phyloP scores from a whole-genome alignment of 2,329 filamentous ascomycete species.

The Neonectria sp. region DNA sequence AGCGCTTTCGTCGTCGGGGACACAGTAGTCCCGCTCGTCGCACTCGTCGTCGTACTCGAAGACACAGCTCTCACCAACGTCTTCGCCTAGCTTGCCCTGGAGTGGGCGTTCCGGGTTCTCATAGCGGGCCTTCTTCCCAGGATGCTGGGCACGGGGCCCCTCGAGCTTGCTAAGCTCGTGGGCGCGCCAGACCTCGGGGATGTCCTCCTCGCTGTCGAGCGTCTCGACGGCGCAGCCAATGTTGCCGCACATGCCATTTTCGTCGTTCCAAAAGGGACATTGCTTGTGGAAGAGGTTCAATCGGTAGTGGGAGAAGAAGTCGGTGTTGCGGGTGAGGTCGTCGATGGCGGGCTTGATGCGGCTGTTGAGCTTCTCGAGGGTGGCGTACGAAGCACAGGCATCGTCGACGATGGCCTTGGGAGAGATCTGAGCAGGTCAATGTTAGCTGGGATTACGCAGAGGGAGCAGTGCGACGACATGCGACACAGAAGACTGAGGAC shows the following conservation, averaged over 20 bases:
- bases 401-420: conserved; percentile 92
- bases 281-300: conserved; percentile 94
- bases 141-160: conserved; percentile 92
- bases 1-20: conserved; percentile 93
- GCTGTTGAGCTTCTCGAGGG: conserved; percentile 87
- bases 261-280: conserved; percentile 97
- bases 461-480: neutral
- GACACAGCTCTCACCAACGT: conserved; percentile 95
- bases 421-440: conserved; percentile 75
- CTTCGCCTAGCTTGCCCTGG: conserved; percentile 85
- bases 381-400: conserved; percentile 93
- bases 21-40: conserved; percentile 96
- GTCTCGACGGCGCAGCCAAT: conserved; percentile 97
- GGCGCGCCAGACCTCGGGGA: conserved; percentile 91
- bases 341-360: conserved; percentile 83
- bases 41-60: conserved; percentile 98
- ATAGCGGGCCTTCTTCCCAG: conserved; percentile 80
- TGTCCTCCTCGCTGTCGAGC: conserved; percentile 94
- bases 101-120: conserved; percentile 82
- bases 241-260: conserved; percentile 95
- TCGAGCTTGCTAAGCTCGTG: conserved; percentile 93
- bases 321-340: conserved; percentile 87
- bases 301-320: conserved; percentile 98
- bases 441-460: conserved; percentile 56
- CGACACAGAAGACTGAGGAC: neutral